phyloP scores from a whole-genome alignment of 768 basidiomycete genomes.

The Tricholoma sp. region DNA sequence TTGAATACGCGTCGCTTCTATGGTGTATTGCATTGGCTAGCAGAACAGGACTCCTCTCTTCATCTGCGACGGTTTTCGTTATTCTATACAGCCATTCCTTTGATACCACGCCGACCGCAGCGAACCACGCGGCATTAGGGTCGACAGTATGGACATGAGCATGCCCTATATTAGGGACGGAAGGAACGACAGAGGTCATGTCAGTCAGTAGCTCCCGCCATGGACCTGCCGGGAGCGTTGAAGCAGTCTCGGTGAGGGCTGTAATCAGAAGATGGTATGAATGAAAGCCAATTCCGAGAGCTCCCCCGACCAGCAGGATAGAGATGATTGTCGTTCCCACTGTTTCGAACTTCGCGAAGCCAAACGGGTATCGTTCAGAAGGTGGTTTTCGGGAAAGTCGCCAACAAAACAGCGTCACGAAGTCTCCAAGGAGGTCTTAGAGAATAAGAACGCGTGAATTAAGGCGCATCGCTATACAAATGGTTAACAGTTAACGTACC shows the following conservation, averaged over 20 bases:
- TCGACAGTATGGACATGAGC: conserved; percentile 63
- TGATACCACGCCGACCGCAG: conserved; percentile 65
- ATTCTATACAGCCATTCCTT: conserved; percentile 94
- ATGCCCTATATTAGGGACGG: conserved; percentile 50
- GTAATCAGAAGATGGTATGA: conserved; percentile 80
- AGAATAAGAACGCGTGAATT: conserved; percentile 3
- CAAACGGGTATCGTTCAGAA: conserved; percentile 75
- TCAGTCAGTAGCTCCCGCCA: conserved; percentile 59
- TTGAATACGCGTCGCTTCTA: conserved; percentile 94
- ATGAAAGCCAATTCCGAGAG: conserved; percentile 84
- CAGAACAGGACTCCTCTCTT: conserved; percentile 88
- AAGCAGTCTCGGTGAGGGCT: conserved; percentile 60
- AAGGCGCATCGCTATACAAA: not conserved
- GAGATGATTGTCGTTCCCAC: conserved; percentile 90
- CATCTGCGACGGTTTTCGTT: conserved; percentile 85
- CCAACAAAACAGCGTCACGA: conserved; percentile 89
- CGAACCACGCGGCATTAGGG: conserved; percentile 97
- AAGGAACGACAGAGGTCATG: conserved; percentile 49
- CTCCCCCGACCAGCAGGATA: conserved; percentile 78
- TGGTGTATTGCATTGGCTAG: conserved; percentile 97
- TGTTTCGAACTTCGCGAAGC: conserved; percentile 93
- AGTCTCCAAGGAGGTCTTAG: conserved; percentile 80
- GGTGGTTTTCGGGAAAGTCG: conserved; percentile 79
- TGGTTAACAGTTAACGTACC: conserved; percentile 42
- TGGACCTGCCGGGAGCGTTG: conserved; percentile 59